phyloP scores from a whole-genome alignment of 2,329 filamentous ascomycete species.

The Phoma sp. region DNA sequence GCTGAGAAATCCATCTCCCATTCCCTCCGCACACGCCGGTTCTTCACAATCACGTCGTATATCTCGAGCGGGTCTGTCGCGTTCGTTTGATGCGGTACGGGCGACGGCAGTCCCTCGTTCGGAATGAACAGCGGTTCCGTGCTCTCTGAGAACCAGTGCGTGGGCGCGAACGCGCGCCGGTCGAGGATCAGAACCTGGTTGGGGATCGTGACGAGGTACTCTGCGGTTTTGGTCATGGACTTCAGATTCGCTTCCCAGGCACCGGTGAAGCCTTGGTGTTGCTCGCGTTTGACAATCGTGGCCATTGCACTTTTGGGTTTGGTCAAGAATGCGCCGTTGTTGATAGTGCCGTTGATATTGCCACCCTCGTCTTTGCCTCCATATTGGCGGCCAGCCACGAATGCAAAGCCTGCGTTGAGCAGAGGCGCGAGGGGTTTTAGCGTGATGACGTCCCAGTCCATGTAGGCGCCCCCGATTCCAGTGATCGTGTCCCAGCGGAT shows the following conservation, averaged over 20 bases:
- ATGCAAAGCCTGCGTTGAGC: constrained; percentile 20
- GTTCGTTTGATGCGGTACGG: constrained; percentile 1
- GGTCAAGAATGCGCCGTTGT: constrained; percentile 30
- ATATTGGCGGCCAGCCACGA: constrained; percentile 26
- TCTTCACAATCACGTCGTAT: constrained; percentile 19
- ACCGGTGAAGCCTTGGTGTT: constrained; percentile 25
- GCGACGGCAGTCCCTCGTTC: constrained; percentile 5
- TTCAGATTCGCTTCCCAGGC: constrained; percentile 22
- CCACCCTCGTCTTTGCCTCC: constrained; percentile 37
- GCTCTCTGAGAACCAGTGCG: constrained; percentile 19
- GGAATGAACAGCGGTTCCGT: constrained; percentile 18
- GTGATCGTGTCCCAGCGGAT: constrained; percentile 26
- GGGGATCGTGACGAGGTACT: constrained; percentile 18
- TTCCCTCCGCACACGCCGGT: constrained; percentile 13
- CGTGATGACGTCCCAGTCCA: constrained; percentile 28
- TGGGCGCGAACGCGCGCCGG: constrained; percentile 24
- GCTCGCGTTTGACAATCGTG: constrained; percentile 23
- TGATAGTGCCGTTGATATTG: constrained; percentile 24
- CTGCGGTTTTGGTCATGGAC: constrained; percentile 20
- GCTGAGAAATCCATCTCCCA: constrained; percentile 28
- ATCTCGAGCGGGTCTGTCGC: constrained; percentile 18
- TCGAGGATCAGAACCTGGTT: constrained; percentile 28
- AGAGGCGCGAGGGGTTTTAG: constrained; percentile 20
- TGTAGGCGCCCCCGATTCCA: constrained; percentile 24
- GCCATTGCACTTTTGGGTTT: constrained; percentile 25